A percentile compares a stretch with the other conserved stretches of the same genome.
phyloP scores from a whole-genome alignment of 495 filamentous ascomycete genomes.

The Hypoxylon fragiforme region DNA sequence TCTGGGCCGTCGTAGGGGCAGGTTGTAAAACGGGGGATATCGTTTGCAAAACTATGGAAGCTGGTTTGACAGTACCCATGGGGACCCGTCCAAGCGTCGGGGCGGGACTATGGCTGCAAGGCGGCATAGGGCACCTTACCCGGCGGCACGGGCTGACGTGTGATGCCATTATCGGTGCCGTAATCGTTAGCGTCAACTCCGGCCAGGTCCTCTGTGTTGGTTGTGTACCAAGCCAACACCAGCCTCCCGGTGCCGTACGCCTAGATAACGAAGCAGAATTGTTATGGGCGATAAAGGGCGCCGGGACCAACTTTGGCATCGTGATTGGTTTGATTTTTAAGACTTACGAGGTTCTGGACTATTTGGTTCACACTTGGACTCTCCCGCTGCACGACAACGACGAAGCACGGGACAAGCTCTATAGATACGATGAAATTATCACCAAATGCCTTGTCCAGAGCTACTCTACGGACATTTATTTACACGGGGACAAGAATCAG shows the following conservation, averaged over 20 bases:
- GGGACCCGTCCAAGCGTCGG: slow-evolving; percentile 65
- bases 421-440: slow-evolving; percentile 49
- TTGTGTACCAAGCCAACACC: slow-evolving; percentile 53
- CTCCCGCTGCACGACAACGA: slow-evolving; percentile 47
- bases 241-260: slow-evolving; percentile 51
- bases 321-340: slow-evolving; percentile 63
- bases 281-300: slow-evolving; percentile 64
- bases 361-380: slow-evolving; percentile 55
- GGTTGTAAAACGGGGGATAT: slow-evolving; percentile 63
- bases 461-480: slow-evolving; percentile 60
- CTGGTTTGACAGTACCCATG: slow-evolving; percentile 59
- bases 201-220: slow-evolving; percentile 55
- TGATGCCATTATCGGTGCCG: slow-evolving; percentile 62
- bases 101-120: slow-evolving; percentile 65
- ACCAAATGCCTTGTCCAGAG: slow-evolving; percentile 47
- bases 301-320: slow-evolving; percentile 66
- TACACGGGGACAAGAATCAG: slow-evolving; percentile 54
- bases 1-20: slow-evolving; percentile 54
- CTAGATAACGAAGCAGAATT: slow-evolving; percentile 56
- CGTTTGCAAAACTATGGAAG: slow-evolving; percentile 52
- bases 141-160: slow-evolving; percentile 61
- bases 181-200: slow-evolving; percentile 59
- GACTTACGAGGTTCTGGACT: slow-evolving; percentile 49
- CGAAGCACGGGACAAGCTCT: slow-evolving; percentile 45
- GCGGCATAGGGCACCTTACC: slow-evolving; percentile 64